Evolutionary conservation across 2,329 filamentous ascomycete genomes (phyloP).

Genomic region (Hirsutella rhossiliensis): DNA sequence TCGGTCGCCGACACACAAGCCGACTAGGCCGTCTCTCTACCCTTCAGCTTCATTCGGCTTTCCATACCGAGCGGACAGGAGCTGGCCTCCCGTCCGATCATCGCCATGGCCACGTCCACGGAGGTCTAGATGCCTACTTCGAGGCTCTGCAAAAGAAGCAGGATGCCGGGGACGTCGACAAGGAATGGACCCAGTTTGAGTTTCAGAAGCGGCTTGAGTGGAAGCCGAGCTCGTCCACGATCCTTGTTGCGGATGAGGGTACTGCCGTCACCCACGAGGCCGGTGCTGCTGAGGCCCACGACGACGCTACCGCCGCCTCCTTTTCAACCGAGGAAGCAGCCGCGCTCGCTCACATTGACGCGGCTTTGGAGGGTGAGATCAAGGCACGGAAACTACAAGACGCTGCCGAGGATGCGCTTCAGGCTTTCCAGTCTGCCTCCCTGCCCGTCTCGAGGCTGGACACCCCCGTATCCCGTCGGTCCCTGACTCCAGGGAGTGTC

Average conservation of each 20-base stretch:
- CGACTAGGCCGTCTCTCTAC: conserved; percentile 41
- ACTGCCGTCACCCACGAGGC: conserved; percentile 20
- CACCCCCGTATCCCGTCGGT: conserved; percentile 28
- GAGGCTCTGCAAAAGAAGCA: conserved; percentile 78
- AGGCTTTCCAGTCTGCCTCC: conserved; percentile 23
- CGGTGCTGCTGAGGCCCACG: conserved; percentile 22
- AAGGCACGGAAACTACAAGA: conserved; percentile 37
- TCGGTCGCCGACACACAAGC: conserved; percentile 44
- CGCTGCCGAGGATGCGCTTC: conserved; percentile 28
- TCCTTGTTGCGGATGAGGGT: conserved; percentile 48
- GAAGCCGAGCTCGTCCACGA: conserved; percentile 51
- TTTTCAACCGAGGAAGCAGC: conserved; percentile 38
- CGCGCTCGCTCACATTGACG: conserved; percentile 71
- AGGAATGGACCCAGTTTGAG: conserved; percentile 87
- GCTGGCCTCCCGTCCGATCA: conserved; percentile 40
- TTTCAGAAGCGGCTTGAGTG: conserved; percentile 83
- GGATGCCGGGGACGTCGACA: conserved; percentile 48
- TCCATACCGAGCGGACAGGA: conserved; percentile 47
- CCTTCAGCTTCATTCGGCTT: conserved; percentile 63
- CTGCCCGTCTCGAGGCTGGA: conserved; percentile 26
- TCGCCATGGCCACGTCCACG: conserved; percentile 41
- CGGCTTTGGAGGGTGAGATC: conserved; percentile 70
- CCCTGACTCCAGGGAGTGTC: conserved; percentile 31
- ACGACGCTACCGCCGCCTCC: conserved; percentile 16
- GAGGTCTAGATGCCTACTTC: conserved; percentile 79